Percentiles rank a stretch among this genome's conserved stretches.
phyloP scores from a whole-genome alignment of 225 moss, liverwort and hornwort species.

The Bryum argenteum region DNA sequence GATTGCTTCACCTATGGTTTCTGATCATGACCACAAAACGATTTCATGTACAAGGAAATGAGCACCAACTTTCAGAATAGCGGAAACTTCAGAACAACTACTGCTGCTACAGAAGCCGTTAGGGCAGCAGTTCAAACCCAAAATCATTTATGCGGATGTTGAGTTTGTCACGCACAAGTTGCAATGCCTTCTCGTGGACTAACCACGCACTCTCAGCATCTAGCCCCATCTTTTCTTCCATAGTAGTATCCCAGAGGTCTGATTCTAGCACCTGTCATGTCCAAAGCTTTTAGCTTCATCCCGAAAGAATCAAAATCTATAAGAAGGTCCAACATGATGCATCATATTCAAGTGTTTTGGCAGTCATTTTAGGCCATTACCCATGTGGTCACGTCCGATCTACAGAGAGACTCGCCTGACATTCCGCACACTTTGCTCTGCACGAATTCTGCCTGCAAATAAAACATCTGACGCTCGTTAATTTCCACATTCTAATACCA shows the following conservation, averaged over 20 bases:
- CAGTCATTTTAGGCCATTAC: conserved; percentile 35
- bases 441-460: conserved; percentile 51
- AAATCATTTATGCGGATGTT: conserved; percentile 58
- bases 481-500: conserved; percentile 6
- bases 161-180: conserved; percentile 69
- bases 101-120: conserved; percentile 32
- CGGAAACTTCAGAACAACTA: conserved; percentile 22
- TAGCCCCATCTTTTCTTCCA: conserved; percentile 49
- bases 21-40: conserved; percentile 17
- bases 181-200: conserved; percentile 64
- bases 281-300: conserved; percentile 23
- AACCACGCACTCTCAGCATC: conserved; percentile 57
- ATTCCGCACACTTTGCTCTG: conserved; percentile 53
- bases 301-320: conserved; percentile 3
- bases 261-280: conserved; percentile 49
- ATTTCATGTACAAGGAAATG: background rate
- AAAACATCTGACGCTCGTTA: conserved; percentile 7
- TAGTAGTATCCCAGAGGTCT: conserved; percentile 50
- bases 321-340: conserved; percentile 25
- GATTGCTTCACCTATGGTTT: background rate
- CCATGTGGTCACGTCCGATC: conserved; percentile 52
- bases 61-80: background rate
- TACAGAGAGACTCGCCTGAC: conserved; percentile 56
- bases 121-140: conserved; percentile 66
- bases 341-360: conserved; percentile 10